Conservation (phyloP, 2,329 filamentous ascomycete genomes). For the Cucurbitaria berberidis region DNA sequence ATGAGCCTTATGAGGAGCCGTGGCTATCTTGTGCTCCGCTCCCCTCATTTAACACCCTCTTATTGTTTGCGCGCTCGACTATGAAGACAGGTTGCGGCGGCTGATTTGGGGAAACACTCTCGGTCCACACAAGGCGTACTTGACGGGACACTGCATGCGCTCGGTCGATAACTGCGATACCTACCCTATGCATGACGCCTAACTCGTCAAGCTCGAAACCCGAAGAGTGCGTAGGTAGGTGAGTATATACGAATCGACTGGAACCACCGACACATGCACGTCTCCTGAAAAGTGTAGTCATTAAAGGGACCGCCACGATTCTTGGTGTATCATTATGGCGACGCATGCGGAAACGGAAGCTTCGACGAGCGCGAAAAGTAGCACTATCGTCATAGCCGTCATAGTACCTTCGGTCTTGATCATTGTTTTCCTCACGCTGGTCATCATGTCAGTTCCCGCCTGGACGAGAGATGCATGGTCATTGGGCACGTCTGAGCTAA, state of each 20-base stretch:
- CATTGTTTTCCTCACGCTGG: slow-evolving; percentile 35
- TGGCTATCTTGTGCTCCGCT: slow-evolving; percentile 8
- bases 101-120: slow-evolving; percentile 1
- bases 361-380: slow-evolving; percentile 6
- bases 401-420: slow-evolving; percentile 42
- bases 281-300: not conserved
- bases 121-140: slow-evolving; percentile 1
- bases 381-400: slow-evolving; percentile 36
- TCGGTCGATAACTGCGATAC: slow-evolving; percentile 14
- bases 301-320: not conserved
- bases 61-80: slow-evolving; percentile 3
- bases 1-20: slow-evolving; percentile 23
- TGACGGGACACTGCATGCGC: slow-evolving; percentile 8
- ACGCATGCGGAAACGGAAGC: slow-evolving; percentile 13
- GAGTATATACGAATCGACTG: slow-evolving; percentile 6
- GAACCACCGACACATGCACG: not conserved
- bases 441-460: slow-evolving; percentile 34
- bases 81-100: slow-evolving; percentile 7
- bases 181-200: slow-evolving; percentile 18
- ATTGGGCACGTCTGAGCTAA: slow-evolving; percentile 9
- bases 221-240: too few species aligned
- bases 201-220: slow-evolving; percentile 12
- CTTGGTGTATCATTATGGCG: slow-evolving; percentile 14
- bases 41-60: slow-evolving; percentile 4
- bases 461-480: not conserved